Evolutionary conservation across 257 asterid genomes (phyloP), one percentile per base, ranked within the genome.

Genomic region (Jasminum sambac): DNA sequence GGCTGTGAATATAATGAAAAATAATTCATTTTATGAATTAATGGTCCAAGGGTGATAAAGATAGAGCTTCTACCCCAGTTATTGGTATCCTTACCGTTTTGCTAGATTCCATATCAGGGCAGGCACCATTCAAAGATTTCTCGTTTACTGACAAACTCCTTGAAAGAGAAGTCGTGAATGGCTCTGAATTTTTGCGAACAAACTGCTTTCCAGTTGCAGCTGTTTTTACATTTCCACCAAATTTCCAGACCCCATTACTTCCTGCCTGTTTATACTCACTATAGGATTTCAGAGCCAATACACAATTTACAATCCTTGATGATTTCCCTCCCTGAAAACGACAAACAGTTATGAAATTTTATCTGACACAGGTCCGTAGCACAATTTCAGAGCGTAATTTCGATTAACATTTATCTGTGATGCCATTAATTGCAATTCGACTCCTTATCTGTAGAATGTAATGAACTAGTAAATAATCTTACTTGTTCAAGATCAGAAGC

Each of bases 401-500:
- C 55, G 17, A 52, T 30, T 52, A 24, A 7, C 26, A 70, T 64
- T 48, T 9, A 37, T 37, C 38, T 30, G 48, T 46, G 39, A 12
- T 63, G 34, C 50, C 58, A 48, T 19, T 21, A 8, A 36, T 44
- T 38, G 37, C 36, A 24, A 38, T 24, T 16, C 40, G 40, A 30
- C 39, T 75, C 66, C 16, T 37, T 5, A 10, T 58, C 68, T 25
- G 12, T 48, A 48, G 24, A 46, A 14, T 48, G 30, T 26, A 50
- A 66, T 67, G 64, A 42, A 13, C 50, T 46, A n/a, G n/a, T n/a
- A n/a, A 55, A 34, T 17, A 46, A 13, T 76, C 72, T 64, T 76
- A 91, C 99, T 89, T 91, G 96, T 76, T 95, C 98, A 23, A 95
- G 84, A 84, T 95, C 99, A 80, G 98, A 91, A 63, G 93, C 96